These are phyloP conservation scores for Lentinus brumalis DNA, from an alignment of 768 basidiomycete species.

Conservation along the genomic window DNA sequence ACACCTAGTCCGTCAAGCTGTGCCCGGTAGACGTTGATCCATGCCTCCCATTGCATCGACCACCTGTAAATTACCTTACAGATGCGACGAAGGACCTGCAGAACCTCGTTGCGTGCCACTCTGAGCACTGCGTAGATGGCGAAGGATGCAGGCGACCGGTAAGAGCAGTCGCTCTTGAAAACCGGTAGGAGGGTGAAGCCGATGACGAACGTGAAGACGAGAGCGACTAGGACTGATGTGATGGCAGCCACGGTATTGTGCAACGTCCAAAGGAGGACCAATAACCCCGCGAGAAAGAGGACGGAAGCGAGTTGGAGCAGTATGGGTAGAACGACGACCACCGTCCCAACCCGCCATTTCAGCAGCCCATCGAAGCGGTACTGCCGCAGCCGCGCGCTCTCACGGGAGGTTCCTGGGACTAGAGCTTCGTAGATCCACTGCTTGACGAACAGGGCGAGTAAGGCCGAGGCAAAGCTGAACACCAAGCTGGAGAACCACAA, in stretches of 20 bases:
- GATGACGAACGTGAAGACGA: no score
- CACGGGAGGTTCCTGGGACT: slow-evolving; percentile 17
- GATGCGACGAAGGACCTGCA: no score
- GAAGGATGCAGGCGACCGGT: no score
- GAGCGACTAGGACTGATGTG: no score
- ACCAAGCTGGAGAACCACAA: slow-evolving; percentile 26
- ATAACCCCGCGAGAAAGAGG: slow-evolving; percentile 22
- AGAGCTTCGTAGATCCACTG: slow-evolving; percentile 26
- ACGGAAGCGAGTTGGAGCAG: slow-evolving; percentile 17
- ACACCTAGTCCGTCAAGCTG: no score
- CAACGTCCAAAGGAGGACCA: slow-evolving; percentile 21
- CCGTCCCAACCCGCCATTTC: slow-evolving; percentile 18
- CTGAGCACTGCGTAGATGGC: no score
- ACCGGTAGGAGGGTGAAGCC: no score
- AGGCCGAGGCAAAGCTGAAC: slow-evolving; percentile 24
- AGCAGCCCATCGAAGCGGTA: slow-evolving; percentile 22
- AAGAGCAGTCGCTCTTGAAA: no score
- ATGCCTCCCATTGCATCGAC: no score
- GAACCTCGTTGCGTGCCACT: no score
- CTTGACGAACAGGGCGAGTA: slow-evolving; percentile 25
- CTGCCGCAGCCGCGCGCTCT: slow-evolving; percentile 20
- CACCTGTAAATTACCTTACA: no score
- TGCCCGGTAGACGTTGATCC: no score
- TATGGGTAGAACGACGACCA: slow-evolving; percentile 14
- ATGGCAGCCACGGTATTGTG: slow-evolving; percentile 7